phyloP scores from a whole-genome alignment of 805 yeast species.

The Candida palmyrensis region DNA sequence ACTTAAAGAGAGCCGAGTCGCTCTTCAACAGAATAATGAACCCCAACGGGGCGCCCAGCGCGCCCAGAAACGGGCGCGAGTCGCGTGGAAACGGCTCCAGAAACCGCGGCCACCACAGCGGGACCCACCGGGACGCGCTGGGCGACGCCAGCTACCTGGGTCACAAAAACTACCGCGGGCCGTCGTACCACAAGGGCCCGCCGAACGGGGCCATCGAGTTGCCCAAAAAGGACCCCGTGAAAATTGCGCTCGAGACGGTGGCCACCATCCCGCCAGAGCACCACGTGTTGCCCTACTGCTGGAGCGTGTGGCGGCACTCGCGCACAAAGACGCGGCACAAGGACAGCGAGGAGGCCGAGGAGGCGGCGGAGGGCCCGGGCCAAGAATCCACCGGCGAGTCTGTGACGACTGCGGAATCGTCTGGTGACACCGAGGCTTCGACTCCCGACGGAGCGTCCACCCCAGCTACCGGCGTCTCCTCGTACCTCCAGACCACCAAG shows the following conservation, averaged over 20 bases:
- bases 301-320: slow-evolving; percentile 48
- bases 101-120: not conserved
- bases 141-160: slow-evolving; percentile 7
- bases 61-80: not conserved
- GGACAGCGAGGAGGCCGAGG: slow-evolving; percentile 12
- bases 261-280: slow-evolving; percentile 20
- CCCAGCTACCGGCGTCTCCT: slow-evolving; percentile 29
- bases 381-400: slow-evolving; percentile 10
- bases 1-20: slow-evolving; percentile 42
- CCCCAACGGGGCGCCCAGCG: slow-evolving; percentile 17
- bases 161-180: slow-evolving; percentile 7
- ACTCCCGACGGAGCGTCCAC: not conserved
- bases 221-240: slow-evolving; percentile 32
- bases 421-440: slow-evolving; percentile 5
- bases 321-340: slow-evolving; percentile 17
- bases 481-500: slow-evolving; percentile 42
- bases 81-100: slow-evolving; percentile 1
- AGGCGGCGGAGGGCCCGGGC: slow-evolving; percentile 9
- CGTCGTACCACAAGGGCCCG: slow-evolving; percentile 2
- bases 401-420: slow-evolving; percentile 6
- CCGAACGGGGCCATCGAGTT: slow-evolving; percentile 14
- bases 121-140: not conserved
- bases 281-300: slow-evolving; percentile 41
- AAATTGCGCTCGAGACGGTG: slow-evolving; percentile 28
- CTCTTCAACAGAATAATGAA: slow-evolving; percentile 43